A percentile compares a stretch with the other conserved stretches of the same genome.
phyloP scores from a whole-genome alignment of 805 yeast genomes.

The Cyberlindnera euphorbiae region DNA sequence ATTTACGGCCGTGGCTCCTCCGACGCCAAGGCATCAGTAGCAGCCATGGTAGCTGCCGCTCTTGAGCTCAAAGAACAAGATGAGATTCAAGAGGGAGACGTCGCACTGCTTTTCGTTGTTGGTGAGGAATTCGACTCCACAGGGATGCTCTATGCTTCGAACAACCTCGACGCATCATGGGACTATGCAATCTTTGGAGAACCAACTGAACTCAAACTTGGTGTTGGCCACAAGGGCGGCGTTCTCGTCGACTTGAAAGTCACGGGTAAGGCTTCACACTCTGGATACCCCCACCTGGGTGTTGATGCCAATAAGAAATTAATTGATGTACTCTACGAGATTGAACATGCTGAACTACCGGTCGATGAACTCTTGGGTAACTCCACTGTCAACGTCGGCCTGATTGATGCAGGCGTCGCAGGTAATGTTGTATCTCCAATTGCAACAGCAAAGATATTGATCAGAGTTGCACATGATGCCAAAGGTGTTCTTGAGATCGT shows the following conservation, averaged over 20 bases:
- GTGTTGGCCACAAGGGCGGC: slow-evolving; percentile 66
- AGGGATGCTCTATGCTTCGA: slow-evolving; percentile 51
- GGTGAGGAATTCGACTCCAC: slow-evolving; percentile 65
- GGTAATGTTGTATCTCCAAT: slow-evolving; percentile 59
- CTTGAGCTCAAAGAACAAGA: slow-evolving; percentile 39
- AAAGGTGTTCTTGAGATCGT: slow-evolving; percentile 31
- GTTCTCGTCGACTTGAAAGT: slow-evolving; percentile 38
- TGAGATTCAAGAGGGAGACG: slow-evolving; percentile 46
- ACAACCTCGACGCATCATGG: slow-evolving; percentile 39
- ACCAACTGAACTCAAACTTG: slow-evolving; percentile 66
- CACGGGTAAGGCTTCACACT: slow-evolving; percentile 56
- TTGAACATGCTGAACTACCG: slow-evolving; percentile 45
- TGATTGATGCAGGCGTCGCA: slow-evolving; percentile 58
- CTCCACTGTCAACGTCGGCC: slow-evolving; percentile 59
- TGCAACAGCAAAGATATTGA: slow-evolving; percentile 44
- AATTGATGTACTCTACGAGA: slow-evolving; percentile 43
- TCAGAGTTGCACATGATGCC: slow-evolving; percentile 50
- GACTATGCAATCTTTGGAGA: slow-evolving; percentile 66
- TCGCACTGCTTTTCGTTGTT: slow-evolving; percentile 57
- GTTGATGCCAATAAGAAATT: slow-evolving; percentile 55
- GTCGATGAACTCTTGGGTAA: slow-evolving; percentile 49
- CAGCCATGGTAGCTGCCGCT: slow-evolving; percentile 53
- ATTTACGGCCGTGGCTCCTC: slow-evolving; percentile 67
- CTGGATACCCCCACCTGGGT: slow-evolving; percentile 69
- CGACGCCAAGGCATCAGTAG: slow-evolving; percentile 69